Base-by-base conservation (phyloP, 2,329 filamentous ascomycete species). In the Cladosporium sp. region DNA sequence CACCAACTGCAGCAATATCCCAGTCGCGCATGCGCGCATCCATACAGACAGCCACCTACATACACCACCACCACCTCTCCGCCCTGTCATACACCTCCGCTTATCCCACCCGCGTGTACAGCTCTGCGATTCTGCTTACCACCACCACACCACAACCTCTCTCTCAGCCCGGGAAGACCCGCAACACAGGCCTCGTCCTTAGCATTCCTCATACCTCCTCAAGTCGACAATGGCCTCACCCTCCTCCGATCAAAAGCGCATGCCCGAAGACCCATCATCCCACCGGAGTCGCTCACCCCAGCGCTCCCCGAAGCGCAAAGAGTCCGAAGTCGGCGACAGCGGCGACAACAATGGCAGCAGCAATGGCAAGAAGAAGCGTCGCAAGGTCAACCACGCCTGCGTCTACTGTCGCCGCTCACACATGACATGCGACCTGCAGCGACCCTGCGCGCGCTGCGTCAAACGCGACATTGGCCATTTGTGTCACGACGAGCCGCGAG, bases 391-490 rank as follows among this genome's bases (percentile, higher is more conserved):
- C 62, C 75, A 77, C 67, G 75, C 75, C 39, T 78, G 75, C 63
- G 73, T 77, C 39, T 78, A 78, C 61, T 78, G 72, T 40, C 55
- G 74, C 62, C 71, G 75, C 60, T 77, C 74, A 67, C 75, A 78
- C 62, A 78, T 78, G 75, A 77, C 75, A 50, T 78, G 75, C 65
- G 75, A 78, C 61, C 70, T 76, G 46, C 89, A 95, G 76, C 85
- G 93, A 68, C 93, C 93, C 64, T 98, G 93, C 79, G 92, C 89
- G 63, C 83, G 93, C 73, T 98, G 93, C 77, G 88, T 97, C 72
- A 98, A 97, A 75, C 85, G 93, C 66, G 95, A 95, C 73, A 98
- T 98, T 69, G 93, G 92, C 63, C 93, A 98, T 72, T 79, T 98
- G 59, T 98, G 93, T 72, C 93, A 96, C 74, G 93, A 98, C 72